phyloP scores from a whole-genome alignment of 768 basidiomycete genomes.

The Tylopilus vinaceipallidus region DNA sequence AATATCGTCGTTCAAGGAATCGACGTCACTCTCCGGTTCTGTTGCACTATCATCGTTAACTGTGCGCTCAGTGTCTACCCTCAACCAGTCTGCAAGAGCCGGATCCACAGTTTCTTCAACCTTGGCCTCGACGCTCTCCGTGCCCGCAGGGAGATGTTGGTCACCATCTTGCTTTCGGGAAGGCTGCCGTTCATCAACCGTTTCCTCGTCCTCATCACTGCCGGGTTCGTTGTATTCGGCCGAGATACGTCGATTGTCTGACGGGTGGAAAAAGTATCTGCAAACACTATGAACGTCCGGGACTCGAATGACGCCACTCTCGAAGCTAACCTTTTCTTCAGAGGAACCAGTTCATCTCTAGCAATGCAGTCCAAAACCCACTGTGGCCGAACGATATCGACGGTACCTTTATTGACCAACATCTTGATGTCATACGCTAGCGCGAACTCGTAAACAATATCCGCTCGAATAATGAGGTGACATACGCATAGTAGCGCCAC shows the following conservation, averaged over 20 bases:
- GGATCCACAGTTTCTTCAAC: slow-evolving; percentile 39
- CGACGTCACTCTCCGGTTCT: slow-evolving; percentile 62
- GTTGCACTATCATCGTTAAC: slow-evolving; percentile 36
- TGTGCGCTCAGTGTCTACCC: slow-evolving; percentile 41
- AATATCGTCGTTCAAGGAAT: slow-evolving; percentile 67
- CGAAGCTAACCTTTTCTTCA: slow-evolving; percentile 63
- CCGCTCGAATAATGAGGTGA: slow-evolving; percentile 6
- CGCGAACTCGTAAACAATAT: neutral
- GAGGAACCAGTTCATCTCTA: slow-evolving; percentile 50
- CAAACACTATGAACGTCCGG: neutral
- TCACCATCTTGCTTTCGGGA: slow-evolving; percentile 20
- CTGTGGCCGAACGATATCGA: slow-evolving; percentile 73
- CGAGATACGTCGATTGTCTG: slow-evolving; percentile 42
- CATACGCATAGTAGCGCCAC: slow-evolving; percentile 67
- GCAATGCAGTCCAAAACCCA: slow-evolving; percentile 85
- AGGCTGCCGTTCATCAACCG: slow-evolving; percentile 7
- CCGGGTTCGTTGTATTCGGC: slow-evolving; percentile 52
- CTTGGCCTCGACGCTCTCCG: slow-evolving; percentile 17
- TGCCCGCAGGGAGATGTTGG: neutral
- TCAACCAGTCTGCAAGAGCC: slow-evolving; percentile 58
- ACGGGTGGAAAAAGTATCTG: slow-evolving; percentile 83
- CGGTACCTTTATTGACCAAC: slow-evolving; percentile 64
- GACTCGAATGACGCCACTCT: neutral
- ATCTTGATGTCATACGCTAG: slow-evolving; percentile 70
- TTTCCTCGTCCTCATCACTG: slow-evolving; percentile 32